Evolutionary conservation across 805 yeast species (phyloP), one percentile per base, ranked within the genome.

Genomic region (Ogataea ganodermae): DNA sequence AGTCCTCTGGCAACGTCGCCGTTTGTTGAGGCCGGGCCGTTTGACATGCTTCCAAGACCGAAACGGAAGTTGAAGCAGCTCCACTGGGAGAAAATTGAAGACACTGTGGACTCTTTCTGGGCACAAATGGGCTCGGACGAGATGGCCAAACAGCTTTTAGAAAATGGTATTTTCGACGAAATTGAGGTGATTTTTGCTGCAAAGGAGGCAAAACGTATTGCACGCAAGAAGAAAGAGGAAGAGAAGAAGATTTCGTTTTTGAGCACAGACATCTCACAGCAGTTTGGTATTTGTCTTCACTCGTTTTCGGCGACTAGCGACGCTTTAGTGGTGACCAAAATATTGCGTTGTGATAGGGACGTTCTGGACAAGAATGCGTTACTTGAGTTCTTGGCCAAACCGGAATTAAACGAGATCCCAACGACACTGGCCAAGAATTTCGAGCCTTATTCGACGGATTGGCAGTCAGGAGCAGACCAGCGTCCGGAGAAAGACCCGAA

Each of bases 71-170:
- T 94, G 54, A 94, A 95, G 64, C 99, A 92, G 64, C 77, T 94
- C 73, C 99, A 94, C 65, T 95, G 98, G 98, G 97, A 92, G 57
- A 89, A 87, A 60, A 75, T 95, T 31, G 96, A 92, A 27, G 77
- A 83, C 49, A 85, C 94, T 17, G 86, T 84, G 44, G 80, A 84
- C 37, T 91, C 98, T 0, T 86, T 94, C 50, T 92, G 99, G 98
- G 78, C 81, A 16, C 76, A 79, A 22, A 74, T 81, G 26, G 80
- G 83, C 32, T 81, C 84, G 18, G 77, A 75, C 2, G 74, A 73
- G 17, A 68, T 81, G 35, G 80, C 86, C 2, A 85, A 81, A 50
- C 81, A 81, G 51, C 71, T 92, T 41, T 71, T 77, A 43, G 84
- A 83, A 49, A 81, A 79, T 50, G 99, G 99, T 49, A 82, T 92